phyloP scores from a whole-genome alignment of 1,284 basidiomycete species.

The Trametes sp. region DNA sequence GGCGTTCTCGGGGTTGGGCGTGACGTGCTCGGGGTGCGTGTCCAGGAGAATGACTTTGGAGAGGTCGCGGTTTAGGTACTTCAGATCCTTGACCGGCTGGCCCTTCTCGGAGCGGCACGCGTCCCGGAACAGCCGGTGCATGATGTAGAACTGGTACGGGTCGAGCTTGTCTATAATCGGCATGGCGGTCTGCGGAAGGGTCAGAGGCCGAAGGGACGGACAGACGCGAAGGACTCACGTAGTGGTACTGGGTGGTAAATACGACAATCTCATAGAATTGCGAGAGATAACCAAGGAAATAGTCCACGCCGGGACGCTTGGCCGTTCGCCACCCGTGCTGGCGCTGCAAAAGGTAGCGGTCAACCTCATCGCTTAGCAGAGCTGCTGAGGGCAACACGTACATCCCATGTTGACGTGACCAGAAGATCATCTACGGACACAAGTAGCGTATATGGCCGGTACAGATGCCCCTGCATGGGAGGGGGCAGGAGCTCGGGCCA shows the following conservation, averaged over 20 bases:
- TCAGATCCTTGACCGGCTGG: constrained; percentile 89
- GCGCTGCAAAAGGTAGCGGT: constrained; percentile 55
- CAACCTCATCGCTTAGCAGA: not conserved
- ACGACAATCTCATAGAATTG: constrained; percentile 99
- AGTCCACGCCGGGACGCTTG: constrained; percentile 96
- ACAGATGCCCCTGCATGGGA: constrained; percentile 83
- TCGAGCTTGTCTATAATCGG: constrained; percentile 96
- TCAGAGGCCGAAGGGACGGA: not conserved
- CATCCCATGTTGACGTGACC: constrained; percentile 94
- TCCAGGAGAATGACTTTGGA: constrained; percentile 92
- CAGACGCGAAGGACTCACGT: constrained; percentile 60
- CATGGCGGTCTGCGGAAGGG: constrained; percentile 72
- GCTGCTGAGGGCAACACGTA: constrained; percentile 48
- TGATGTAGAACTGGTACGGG: constrained; percentile 90
- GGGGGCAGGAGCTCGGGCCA: constrained; percentile 94
- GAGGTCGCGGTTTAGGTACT: constrained; percentile 93
- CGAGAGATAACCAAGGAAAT: constrained; percentile 95
- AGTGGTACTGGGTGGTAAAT: constrained; percentile 92
- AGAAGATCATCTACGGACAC: constrained; percentile 94
- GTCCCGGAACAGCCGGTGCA: constrained; percentile 92
- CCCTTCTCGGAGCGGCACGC: constrained; percentile 83
- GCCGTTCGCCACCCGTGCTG: constrained; percentile 91
- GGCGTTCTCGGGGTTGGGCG: constrained; percentile 90
- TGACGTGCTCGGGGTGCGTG: constrained; percentile 80
- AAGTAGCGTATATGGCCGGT: constrained; percentile 92